These are phyloP conservation scores for Ceratobasidium sp. DNA, from an alignment of 1,284 basidiomycete genomes.

Conservation along the genomic window DNA sequence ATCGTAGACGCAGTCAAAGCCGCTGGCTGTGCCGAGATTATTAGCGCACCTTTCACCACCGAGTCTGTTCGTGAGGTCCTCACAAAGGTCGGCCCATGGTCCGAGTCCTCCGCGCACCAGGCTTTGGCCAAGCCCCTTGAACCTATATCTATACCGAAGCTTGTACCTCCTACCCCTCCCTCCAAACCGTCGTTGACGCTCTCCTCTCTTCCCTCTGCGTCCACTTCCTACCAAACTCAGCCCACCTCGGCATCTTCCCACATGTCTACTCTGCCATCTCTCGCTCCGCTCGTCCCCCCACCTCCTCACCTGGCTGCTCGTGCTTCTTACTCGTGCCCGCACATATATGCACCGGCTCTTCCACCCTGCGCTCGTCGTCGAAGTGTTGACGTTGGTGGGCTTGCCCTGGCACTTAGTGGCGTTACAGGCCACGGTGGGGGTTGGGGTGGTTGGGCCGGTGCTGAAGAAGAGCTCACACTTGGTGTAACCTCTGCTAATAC, in stretches of 20 bases:
- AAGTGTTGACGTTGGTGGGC: conserved; percentile 87
- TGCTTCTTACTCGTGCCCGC: conserved; percentile 38
- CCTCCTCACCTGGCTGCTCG: conserved; percentile 35
- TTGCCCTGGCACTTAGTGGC: conserved; percentile 79
- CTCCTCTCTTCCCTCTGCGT: conserved; percentile 42
- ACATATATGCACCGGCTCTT: conserved; percentile 46
- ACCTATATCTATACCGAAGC: conserved; percentile 17
- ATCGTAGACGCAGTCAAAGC: conserved; percentile 22
- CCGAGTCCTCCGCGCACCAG: conserved; percentile 13
- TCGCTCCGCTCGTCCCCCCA: conserved; percentile 42
- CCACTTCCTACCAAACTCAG: conserved; percentile 32
- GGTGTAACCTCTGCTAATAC: conserved; percentile 45
- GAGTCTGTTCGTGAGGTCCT: conserved; percentile 35
- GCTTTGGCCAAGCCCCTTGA: conserved; percentile 31
- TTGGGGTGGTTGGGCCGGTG: conserved; percentile 76
- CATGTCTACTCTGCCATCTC: conserved; percentile 41
- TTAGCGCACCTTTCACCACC: conserved; percentile 46
- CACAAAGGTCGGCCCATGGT: conserved; percentile 41
- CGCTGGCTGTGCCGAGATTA: conserved; percentile 33
- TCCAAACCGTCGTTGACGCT: conserved; percentile 27
- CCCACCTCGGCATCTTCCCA: conserved; percentile 33
- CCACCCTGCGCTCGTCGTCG: conserved; percentile 61
- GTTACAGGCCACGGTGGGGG: conserved; percentile 63
- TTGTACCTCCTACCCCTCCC: not conserved
- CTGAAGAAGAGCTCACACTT: conserved; percentile 64